Evolutionary conservation across 2,329 filamentous ascomycete species (phyloP), one percentile per base, ranked within the genome.

Genomic region (Biscogniauxia mediterranea): DNA sequence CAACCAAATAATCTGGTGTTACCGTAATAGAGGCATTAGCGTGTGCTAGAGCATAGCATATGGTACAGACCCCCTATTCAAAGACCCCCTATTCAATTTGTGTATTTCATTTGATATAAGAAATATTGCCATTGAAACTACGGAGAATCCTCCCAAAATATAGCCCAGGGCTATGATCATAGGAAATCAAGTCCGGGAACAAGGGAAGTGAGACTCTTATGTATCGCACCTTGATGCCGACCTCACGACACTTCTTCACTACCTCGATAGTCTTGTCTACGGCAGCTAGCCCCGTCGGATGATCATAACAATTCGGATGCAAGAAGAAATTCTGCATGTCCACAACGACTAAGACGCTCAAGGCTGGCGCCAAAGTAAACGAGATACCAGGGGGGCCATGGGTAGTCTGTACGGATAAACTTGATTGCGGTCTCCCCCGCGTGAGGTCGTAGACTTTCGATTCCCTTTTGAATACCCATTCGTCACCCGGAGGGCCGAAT

Each of bases 251-350:
- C 42, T 76, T 75, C 55, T 76, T 65, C 19, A 84, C 72, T 0
- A 83, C 73, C 42, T 73, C 69, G 19, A 76, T 75, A 60, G 66
- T 77, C 57, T 65, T 83, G 71, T 66, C 71, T 26, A 75, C 74
- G 55, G 74, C 82, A 65, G 64, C 80, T 74, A 70, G 74, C 42
- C 69, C 83, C 68, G 70, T 74, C 42, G 73, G 75, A 61, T 77
- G 79, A 52, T 69, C 72, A 66, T 71, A 78, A 69, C 70, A 83
- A 56, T 56, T 71, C 54, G 66, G 74, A 72, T 72, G 77, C 25
- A 85, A 74, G 69, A 83, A 82, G 76, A 78, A 81, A 67, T 83
- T 83, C 73, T 83, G 80, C 77, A 82, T 80, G 71, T 84, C 81
- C 54, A 84, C 76, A 46, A 84, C 76, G 13, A 84, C 75, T 1